Base-by-base conservation (phyloP, 73 alveolate genomes). In the Tetrahymena thermophila region DNA sequence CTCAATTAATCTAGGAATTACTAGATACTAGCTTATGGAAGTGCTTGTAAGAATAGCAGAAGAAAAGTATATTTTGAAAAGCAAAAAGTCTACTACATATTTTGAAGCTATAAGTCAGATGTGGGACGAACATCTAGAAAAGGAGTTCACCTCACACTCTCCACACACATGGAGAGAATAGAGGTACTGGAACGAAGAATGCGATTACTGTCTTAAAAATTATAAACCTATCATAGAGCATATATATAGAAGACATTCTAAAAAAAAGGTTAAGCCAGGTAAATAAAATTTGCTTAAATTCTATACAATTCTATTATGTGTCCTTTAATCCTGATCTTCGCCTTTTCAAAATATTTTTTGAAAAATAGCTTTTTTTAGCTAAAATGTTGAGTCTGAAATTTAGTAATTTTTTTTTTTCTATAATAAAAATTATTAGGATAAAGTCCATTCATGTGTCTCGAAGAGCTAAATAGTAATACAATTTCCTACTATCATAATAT, bases 221-320 rank as follows among this genome's bases (percentile, higher is more conserved):
- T 95, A 96, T 85, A 50, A 93, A 94, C 93, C 71, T 16, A 35
- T 94, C 16, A 42, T 97, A 1, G 94, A 97, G 37, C 96, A 95
- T 43, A 35, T 98, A 50, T 98, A 95, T 89, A 95, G 94, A 42
- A 96, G 94, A 93, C 97, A 19, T 97, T 96, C 97, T n/a, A 97
- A 94, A 10, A 95, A 95, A 34, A 94, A 89, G 40, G 96, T 96
- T 34, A 96, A 97, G 95, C 99, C 98, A 35, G 99, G 99, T 25
- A 94, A 94, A 11, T 94, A 96, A 85, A 93, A 94, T 71, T 28
- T 28, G 37, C 40, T 71, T 71, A 71, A 50, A 50, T 11, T 50
- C 28, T 11, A 50, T 11, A 50, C 28, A 19, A 50, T 50, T 50
- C 83, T 50, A 50, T 50, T 50, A 6, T 11, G 28, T 0, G 83